Evolutionary conservation across 345 rosid species (phyloP), one percentile per base, ranked within the genome.

Genomic region (Eucalyptus camaldulensis): DNA sequence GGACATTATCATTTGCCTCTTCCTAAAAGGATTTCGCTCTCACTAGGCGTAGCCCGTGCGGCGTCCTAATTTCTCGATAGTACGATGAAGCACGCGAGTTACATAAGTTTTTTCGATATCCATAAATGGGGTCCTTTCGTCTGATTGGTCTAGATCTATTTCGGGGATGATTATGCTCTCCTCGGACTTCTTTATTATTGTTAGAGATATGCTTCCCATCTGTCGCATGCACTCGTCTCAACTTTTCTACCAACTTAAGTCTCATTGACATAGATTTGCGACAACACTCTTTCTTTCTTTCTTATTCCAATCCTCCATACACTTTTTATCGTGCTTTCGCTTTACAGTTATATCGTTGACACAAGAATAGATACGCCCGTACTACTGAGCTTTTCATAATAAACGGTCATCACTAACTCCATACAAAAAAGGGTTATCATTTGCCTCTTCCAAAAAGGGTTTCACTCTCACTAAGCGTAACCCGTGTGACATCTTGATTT

Each of bases 401-500:
- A n/a, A 65, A 8, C 10, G 40, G 76, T n/a, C 31, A 14, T n/a
- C 9, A 65, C 76, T 31, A 8, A 65, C 10, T 15, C 21, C 10
- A 40, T 65, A 31, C 40, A 1, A 53, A 53, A 53, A 53, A 53
- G 10, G 10, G 5, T 33, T 19, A 72, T 72, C 14, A 33, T 72
- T 33, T 10, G 13, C 25, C 81, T 72, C 25, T 31, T 33, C 25
- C 81, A 8, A 19, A 72, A 4, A 10, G 6, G 81, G 25, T 33
- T 72, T 72, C 25, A 9, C 81, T 17, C 44, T 33, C 81, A 6
- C 24, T 33, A 17, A 43, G 8, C 8, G 1, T 6, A 2, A 37
- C 83, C 3, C 0, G 14, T 37, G 11, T 3, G 13, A 8, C 0
- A 8, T 21, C 81, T 3, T 43, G 8, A 21, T 10, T 37, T 37